Evolutionary conservation across 495 filamentous ascomycete species (phyloP).

Genomic region (Penicillium atrosanguineum): DNA sequence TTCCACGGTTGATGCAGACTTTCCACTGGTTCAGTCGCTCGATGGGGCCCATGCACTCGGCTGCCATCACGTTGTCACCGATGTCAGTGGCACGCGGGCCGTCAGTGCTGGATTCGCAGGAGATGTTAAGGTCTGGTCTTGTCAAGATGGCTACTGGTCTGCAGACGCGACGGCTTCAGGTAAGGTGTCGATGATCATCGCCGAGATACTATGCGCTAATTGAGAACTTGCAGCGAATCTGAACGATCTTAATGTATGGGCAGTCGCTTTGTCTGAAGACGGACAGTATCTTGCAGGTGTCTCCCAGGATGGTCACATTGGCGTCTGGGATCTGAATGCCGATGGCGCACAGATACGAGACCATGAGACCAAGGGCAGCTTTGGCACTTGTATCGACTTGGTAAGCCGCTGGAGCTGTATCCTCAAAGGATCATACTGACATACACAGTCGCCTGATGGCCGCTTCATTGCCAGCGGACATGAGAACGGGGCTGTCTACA

Average conservation of each 20-base stretch:
- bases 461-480: slow-evolving; percentile 87
- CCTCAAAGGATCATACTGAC: slow-evolving; percentile 10
- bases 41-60: slow-evolving; percentile 75
- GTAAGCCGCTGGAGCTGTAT: slow-evolving; percentile 35
- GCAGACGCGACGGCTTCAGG: slow-evolving; percentile 49
- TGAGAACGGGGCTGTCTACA: slow-evolving; percentile 88
- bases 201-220: slow-evolving; percentile 2
- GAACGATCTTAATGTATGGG: slow-evolving; percentile 66
- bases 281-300: slow-evolving; percentile 80
- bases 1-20: slow-evolving; percentile 63
- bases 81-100: slow-evolving; percentile 63
- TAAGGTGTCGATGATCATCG: slow-evolving; percentile 13
- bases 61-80: slow-evolving; percentile 80
- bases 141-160: slow-evolving; percentile 52
- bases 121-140: slow-evolving; percentile 75
- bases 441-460: slow-evolving; percentile 64
- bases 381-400: slow-evolving; percentile 85
- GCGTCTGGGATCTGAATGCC: slow-evolving; percentile 74
- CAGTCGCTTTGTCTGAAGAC: slow-evolving; percentile 76
- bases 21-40: slow-evolving; percentile 74
- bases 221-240: slow-evolving; percentile 16
- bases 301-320: slow-evolving; percentile 78
- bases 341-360: slow-evolving; percentile 61
- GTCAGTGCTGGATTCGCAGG: slow-evolving; percentile 86
- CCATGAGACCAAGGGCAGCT: slow-evolving; percentile 88